These are phyloP conservation scores for Suillus weaverae DNA, from an alignment of 768 basidiomycete genomes.

Conservation along the genomic window DNA sequence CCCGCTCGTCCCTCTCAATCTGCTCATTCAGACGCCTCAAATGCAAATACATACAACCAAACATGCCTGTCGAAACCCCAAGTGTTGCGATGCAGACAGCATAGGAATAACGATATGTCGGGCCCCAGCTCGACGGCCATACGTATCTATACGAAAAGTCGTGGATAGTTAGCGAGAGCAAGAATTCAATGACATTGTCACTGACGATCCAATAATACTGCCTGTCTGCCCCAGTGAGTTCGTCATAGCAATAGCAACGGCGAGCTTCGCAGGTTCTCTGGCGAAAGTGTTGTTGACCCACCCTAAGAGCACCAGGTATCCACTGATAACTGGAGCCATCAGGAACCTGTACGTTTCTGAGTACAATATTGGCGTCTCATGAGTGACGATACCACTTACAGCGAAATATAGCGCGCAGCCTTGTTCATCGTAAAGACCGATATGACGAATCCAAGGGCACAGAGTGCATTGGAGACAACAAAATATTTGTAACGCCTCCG, in stretches of 20 bases:
- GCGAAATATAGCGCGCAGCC: not conserved
- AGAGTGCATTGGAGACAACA: not conserved
- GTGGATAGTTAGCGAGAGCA: not conserved
- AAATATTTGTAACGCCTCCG: not conserved
- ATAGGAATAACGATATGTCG: slow-evolving; percentile 2
- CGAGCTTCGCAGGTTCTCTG: slow-evolving; percentile 1
- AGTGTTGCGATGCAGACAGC: not conserved
- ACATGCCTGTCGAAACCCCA: not conserved
- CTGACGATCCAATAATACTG: not conserved
- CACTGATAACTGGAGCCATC: not conserved
- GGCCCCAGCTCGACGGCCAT: not conserved
- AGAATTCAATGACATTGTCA: not conserved
- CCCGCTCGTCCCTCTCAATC: not conserved
- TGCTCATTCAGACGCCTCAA: not conserved
- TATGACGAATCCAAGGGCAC: not conserved
- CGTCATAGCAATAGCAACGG: not conserved
- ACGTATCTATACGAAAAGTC: not conserved
- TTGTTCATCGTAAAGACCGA: not conserved
- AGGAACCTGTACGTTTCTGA: not conserved
- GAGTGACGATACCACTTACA: not conserved
- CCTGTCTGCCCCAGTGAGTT: not conserved
- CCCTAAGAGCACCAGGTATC: not conserved
- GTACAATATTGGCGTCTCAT: not conserved
- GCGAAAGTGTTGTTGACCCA: not conserved
- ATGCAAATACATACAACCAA: not conserved